Evolutionary conservation across 108 stramenopile species (phyloP).

Genomic region (Halocafeteria seosinensis): DNA sequence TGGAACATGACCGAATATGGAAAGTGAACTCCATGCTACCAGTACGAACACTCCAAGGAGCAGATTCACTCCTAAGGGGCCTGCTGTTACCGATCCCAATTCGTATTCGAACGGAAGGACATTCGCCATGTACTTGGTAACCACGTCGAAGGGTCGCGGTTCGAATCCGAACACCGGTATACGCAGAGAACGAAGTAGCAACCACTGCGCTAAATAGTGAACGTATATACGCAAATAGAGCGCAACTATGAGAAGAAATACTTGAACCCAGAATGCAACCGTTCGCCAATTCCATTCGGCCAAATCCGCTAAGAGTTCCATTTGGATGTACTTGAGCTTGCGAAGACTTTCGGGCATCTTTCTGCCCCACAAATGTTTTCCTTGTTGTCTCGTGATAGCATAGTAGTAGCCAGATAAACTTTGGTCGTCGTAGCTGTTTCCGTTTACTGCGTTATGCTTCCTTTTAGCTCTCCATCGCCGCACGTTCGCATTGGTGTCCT

Average conservation of each 20-base stretch:
- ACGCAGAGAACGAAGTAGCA: conserved; percentile 10
- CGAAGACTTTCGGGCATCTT: background rate
- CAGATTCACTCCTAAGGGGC: conserved; percentile 3
- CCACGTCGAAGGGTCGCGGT: background rate
- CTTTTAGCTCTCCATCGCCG: too few species aligned
- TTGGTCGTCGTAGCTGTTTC: too few species aligned
- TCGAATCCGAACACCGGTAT: conserved; percentile 21
- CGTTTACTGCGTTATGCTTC: too few species aligned
- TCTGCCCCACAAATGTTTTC: background rate
- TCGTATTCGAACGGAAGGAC: conserved; percentile 11
- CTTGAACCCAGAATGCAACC: conserved; percentile 19
- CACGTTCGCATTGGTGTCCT: too few species aligned
- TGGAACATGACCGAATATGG: background rate
- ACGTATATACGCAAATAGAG: conserved; percentile 37
- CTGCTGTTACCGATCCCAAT: conserved; percentile 24
- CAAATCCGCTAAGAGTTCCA: conserved; percentile 13
- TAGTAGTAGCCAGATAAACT: too few species aligned
- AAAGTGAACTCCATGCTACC: background rate
- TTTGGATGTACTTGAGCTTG: conserved; percentile 24
- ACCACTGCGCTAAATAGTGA: conserved; percentile 36
- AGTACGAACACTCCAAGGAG: conserved; percentile 2
- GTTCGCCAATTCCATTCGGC: background rate
- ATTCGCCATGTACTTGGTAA: conserved; percentile 19
- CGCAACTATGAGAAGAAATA: conserved; percentile 12
- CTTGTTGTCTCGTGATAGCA: background rate